Percentiles rank a stretch among this genome's conserved stretches.
These are phyloP conservation scores for Aspergillus ellipticus DNA, from an alignment of 495 filamentous ascomycete genomes.

Conservation along the genomic window DNA sequence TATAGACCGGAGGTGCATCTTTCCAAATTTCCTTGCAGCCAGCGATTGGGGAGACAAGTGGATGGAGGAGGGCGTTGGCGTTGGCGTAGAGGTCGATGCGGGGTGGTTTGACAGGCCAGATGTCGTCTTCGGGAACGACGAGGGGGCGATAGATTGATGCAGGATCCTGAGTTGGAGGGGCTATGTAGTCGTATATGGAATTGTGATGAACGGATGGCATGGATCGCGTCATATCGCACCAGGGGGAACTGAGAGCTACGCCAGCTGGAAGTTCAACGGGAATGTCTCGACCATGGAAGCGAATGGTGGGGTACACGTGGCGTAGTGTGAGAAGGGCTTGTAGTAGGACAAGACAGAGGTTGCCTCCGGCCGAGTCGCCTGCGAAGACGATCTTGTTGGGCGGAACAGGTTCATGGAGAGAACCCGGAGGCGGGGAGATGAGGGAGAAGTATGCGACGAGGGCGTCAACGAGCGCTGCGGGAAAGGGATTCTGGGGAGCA, in stretches of 20 bases:
- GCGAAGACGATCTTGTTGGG: slow-evolving; percentile 71
- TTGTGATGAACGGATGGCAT: slow-evolving; percentile 67
- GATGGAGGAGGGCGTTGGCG: slow-evolving; percentile 62
- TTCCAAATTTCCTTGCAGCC: slow-evolving; percentile 58
- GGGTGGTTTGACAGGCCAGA: slow-evolving; percentile 72
- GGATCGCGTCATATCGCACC: slow-evolving; percentile 72
- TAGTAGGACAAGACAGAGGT: slow-evolving; percentile 66
- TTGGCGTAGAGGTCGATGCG: slow-evolving; percentile 66
- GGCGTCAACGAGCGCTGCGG: slow-evolving; percentile 78
- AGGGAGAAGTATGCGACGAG: slow-evolving; percentile 78
- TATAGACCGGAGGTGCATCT: slow-evolving; percentile 64
- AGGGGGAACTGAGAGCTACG: slow-evolving; percentile 61
- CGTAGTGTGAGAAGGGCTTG: slow-evolving; percentile 71
- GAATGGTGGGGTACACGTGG: slow-evolving; percentile 47
- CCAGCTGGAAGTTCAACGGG: slow-evolving; percentile 67
- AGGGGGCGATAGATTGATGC: slow-evolving; percentile 20
- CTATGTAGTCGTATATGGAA: slow-evolving; percentile 71
- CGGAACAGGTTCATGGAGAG: slow-evolving; percentile 65
- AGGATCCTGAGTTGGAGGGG: slow-evolving; percentile 39
- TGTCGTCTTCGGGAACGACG: slow-evolving; percentile 45
- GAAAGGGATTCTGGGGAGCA: slow-evolving; percentile 80
- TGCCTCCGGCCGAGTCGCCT: slow-evolving; percentile 88
- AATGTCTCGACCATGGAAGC: slow-evolving; percentile 63
- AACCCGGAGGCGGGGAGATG: slow-evolving; percentile 70
- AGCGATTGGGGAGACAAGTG: slow-evolving; percentile 67